Conservation (phyloP, 108 stramenopile species). For the Skeletonema marinoi region DNA sequence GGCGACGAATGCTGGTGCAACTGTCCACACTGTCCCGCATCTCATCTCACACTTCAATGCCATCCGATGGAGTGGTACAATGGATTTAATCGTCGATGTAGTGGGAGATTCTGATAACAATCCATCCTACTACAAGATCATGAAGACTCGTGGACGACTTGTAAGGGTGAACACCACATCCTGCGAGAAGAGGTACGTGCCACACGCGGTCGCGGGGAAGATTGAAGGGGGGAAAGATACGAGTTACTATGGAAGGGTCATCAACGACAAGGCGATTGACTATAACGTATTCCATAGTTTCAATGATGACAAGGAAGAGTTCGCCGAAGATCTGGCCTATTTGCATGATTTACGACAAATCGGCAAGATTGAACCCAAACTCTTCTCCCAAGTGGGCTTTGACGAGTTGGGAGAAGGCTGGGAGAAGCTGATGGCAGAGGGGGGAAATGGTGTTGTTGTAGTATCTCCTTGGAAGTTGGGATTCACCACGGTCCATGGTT, state of each 20-base stretch:
- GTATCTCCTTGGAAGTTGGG: constrained; percentile 63
- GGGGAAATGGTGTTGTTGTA: constrained; percentile 30
- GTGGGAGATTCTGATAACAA: neutral
- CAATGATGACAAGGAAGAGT: neutral
- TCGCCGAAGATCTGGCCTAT: neutral
- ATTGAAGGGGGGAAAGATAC: neutral
- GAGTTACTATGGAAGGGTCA: neutral
- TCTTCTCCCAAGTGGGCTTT: constrained; percentile 55
- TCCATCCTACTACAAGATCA: neutral
- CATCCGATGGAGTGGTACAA: neutral
- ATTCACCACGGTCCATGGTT: neutral
- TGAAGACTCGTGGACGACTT: neutral
- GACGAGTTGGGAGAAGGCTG: constrained; percentile 63
- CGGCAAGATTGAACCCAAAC: constrained; percentile 59
- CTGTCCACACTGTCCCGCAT: constrained; percentile 31
- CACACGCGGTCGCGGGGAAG: neutral
- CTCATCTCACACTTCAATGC: neutral
- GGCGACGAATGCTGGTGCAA: constrained; percentile 55
- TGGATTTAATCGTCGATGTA: neutral
- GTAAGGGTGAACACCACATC: neutral
- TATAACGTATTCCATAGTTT: neutral
- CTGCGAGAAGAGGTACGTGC: neutral
- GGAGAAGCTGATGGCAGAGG: constrained; percentile 52
- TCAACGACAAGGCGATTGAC: neutral
- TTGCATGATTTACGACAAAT: neutral